Percentiles rank a stretch among this genome's conserved stretches.
phyloP scores from a whole-genome alignment of 768 basidiomycete genomes.

The Suillus subaureus region DNA sequence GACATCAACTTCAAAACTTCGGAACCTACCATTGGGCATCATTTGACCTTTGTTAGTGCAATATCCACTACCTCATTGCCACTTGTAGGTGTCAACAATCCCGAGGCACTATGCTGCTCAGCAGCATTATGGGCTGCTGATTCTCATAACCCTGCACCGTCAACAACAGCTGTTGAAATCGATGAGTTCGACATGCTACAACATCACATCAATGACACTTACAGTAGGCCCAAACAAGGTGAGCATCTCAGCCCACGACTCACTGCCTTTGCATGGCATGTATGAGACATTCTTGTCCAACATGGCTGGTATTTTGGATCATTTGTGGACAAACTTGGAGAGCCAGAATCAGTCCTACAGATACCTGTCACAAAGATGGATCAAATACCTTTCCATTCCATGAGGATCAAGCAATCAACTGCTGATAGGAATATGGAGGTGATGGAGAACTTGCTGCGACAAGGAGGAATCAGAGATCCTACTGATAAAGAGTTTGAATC shows the following conservation, averaged over 20 bases:
- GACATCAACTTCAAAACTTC: conserved; percentile 39
- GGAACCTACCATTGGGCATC: conserved; percentile 15
- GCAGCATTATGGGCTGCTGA: neutral
- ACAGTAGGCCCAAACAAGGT: conserved; percentile 3
- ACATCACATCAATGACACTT: conserved; percentile 8
- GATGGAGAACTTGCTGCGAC: conserved; percentile 15
- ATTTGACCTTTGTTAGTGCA: neutral
- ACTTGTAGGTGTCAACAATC: neutral
- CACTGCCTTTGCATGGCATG: neutral
- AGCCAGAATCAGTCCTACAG: conserved; percentile 1
- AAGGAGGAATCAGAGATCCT: conserved; percentile 10
- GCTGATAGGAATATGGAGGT: conserved; percentile 22
- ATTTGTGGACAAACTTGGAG: neutral
- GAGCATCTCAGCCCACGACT: neutral
- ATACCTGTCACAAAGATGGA: conserved; percentile 28
- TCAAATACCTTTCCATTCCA: conserved; percentile 22
- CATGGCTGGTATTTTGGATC: neutral
- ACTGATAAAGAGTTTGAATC: conserved; percentile 6
- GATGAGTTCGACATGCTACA: conserved; percentile 2
- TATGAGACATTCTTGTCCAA: neutral
- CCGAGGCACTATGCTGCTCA: neutral
- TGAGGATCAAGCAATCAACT: conserved; percentile 26
- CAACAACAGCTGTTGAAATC: neutral
- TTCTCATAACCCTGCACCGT: neutral
- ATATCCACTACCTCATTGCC: neutral